These are phyloP conservation scores for Haplosporangium sp. DNA, from an alignment of 371 early-diverging fungal genomes.

Conservation along the genomic window DNA sequence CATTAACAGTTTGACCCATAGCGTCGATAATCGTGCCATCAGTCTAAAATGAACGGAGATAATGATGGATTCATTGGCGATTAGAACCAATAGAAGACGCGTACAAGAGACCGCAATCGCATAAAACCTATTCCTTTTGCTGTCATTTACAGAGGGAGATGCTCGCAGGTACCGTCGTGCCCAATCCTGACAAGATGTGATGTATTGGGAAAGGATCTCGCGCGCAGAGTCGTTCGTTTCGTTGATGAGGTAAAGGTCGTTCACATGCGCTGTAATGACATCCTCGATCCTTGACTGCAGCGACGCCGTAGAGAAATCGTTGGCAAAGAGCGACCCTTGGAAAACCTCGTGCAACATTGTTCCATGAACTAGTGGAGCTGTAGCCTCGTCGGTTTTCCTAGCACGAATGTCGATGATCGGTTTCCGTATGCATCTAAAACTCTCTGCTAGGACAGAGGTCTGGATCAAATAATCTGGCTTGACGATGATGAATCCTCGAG, in stretches of 20 bases:
- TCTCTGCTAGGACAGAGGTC: conserved; percentile 80
- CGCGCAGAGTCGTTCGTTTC: conserved; percentile 67
- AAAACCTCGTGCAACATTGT: conserved; percentile 84
- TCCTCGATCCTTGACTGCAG: conserved; percentile 60
- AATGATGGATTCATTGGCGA: background rate
- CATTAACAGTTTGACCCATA: conserved; percentile 21
- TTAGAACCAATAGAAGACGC: conserved; percentile 6
- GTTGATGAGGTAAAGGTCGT: conserved; percentile 73
- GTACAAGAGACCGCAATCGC: too few species aligned
- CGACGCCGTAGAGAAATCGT: conserved; percentile 64
- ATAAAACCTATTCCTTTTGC: conserved; percentile 11
- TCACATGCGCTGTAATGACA: conserved; percentile 62
- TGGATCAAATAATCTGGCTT: conserved; percentile 87
- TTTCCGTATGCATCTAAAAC: conserved; percentile 78
- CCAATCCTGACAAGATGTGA: conserved; percentile 61
- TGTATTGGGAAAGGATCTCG: conserved; percentile 55
- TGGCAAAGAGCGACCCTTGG: conserved; percentile 67
- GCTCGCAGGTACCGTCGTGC: conserved; percentile 58
- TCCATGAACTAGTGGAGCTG: conserved; percentile 78
- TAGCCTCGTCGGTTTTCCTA: conserved; percentile 60
- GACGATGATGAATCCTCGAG: conserved; percentile 67
- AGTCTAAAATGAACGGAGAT: background rate
- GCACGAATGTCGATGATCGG: conserved; percentile 79
- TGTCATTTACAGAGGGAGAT: conserved; percentile 23
- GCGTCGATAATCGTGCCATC: conserved; percentile 26